Evolutionary conservation across 176 grass and related monocot genomes (phyloP), one percentile per base, ranked within the genome.

Genomic region (Eleusine coracana): DNA sequence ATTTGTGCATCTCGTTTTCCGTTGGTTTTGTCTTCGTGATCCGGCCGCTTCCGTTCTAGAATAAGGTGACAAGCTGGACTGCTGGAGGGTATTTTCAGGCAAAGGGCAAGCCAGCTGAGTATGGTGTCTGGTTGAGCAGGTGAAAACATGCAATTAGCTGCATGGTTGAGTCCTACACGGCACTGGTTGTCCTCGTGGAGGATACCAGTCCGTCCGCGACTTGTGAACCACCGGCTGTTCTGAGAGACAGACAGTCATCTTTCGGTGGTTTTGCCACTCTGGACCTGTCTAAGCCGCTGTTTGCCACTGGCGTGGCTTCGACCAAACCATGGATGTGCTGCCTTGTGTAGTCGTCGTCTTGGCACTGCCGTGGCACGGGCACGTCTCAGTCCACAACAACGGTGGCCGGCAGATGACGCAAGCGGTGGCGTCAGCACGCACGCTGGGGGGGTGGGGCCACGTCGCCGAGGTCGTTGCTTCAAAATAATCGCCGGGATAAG

Each of bases 401-500:
- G 18, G 70, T 17, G 9, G 81, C 36, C 21, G 71, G n/a, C 34
- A 62, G 46, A 13, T 76, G 71, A 76, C 73, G 73, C 18, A 50
- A 18, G 39, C 51, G 17, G 64, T 77, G 64, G 39, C 82, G 73
- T 84, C 73, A 58, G 13, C 15, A 4, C 20, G 45, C 81, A 75
- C 58, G 51, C 67, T 41, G 1, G 16, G 52, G 52, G 5, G 10
- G 12, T 68, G 25, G 41, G 25, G 58, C 37, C 79, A 50, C 20
- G 27, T 18, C 27, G 68, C 68, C 51, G 54, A 36, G 68, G 10
- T 15, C 48, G 21, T 63, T 63, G 9, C 15, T 14, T 59, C 48
- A 63, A 11, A 42, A 46, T 62, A 34, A 61, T 61, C 49, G 44
- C 18, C 28, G 18, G 5, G 77, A 79, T 79, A 66, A 79, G 76